Evolutionary conservation across 2,329 filamentous ascomycete species (phyloP).

Genomic region (Sphaerulina populicola): DNA sequence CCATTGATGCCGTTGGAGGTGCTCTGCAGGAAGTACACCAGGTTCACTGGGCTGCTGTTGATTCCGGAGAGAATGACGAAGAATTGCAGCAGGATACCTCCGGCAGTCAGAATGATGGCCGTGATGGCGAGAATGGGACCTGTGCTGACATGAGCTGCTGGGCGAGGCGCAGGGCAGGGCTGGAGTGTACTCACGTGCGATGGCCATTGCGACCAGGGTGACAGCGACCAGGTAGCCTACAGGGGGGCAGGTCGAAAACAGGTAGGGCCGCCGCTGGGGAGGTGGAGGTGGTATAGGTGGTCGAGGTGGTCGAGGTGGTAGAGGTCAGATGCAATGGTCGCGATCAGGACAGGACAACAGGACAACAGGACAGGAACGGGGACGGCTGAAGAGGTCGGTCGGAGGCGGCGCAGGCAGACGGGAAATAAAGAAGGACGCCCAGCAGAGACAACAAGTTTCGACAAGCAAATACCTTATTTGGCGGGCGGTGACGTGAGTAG

Average conservation of each 20-base stretch:
- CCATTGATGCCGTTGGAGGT: conserved; percentile 64
- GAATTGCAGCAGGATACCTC: conserved; percentile 55
- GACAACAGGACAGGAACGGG: no score
- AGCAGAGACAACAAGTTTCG: background rate
- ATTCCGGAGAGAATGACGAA: conserved; percentile 57
- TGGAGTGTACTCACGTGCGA: conserved; percentile 21
- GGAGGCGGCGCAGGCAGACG: conserved; percentile 5
- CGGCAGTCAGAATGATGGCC: conserved; percentile 55
- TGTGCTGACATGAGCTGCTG: conserved; percentile 29
- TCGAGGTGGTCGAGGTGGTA: no score
- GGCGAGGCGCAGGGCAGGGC: no score
- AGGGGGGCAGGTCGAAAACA: conserved; percentile 3
- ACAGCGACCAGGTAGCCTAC: background rate
- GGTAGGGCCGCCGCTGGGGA: no score
- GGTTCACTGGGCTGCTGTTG: conserved; percentile 52
- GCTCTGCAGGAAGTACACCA: conserved; percentile 79
- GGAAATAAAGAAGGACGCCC: background rate
- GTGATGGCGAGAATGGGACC: conserved; percentile 49
- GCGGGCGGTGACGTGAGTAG: no score
- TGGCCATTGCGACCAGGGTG: conserved; percentile 15
- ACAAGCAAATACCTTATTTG: no score
- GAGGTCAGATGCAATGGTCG: background rate
- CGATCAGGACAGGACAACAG: no score
- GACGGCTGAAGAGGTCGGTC: background rate
- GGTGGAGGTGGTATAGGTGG: no score